Base-by-base conservation (phyloP, 441 rosid species). In the Bocquillonia castaneifolia region DNA sequence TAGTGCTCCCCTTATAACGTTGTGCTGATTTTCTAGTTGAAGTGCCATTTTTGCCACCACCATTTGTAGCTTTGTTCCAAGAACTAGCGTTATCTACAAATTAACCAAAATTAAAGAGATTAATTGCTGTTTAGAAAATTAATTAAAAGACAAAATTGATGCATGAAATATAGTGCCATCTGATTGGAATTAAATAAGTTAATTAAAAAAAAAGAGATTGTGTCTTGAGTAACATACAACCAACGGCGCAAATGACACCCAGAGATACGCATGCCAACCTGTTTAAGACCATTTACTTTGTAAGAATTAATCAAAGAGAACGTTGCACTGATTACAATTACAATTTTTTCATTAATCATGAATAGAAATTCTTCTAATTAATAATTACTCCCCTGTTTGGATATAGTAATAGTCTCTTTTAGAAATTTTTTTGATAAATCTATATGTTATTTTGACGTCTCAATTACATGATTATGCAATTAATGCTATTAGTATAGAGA, bases 61-160 rank as follows among this genome's bases (percentile, higher is more conserved):
- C 58, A 80, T 75, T 80, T 81, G 85, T 45, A 89, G 86, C 72
- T 89, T 89, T 13, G 93, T 81, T 73, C 96, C 96, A 22, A 89
- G 74, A 45, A 80, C 70, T 20, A 86, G 64, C 72, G 84, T 84
- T 48, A 80, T 78, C 93, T 87, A 72, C 55, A 74, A 47, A 1
- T 23, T 25, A 59, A 0, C 20, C 14, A 25, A 26, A 53, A 6
- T 3, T n/a, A n/a, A 51, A 51, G 45, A 60, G 42, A 45, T 63
- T 15, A 66, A 64, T 53, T 36, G 10, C 40, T 36, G 10, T 36
- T 3, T 36, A 36, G 10, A 42, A 42, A 42, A 42, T 6, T 5
- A 42, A 6, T 42, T 42, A 5, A 6, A 5, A 5, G 2, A 42
- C 9, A 6, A 42, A 42, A 42, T 44, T 25, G 13, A 52, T 53